phyloP scores from a whole-genome alignment of 176 grass and related monocot genomes.

The Sorghum bicolor region Sorghum_bicolor_NCBIv3 NC_012871.2:74295501-74296000 shows the following conservation, averaged over 20 bases:
- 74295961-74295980: slow-evolving; percentile 7
- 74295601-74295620: slow-evolving; percentile 99
- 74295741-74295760: slow-evolving; percentile 57
- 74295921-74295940: slow-evolving; percentile 34
- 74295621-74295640: slow-evolving; percentile 95
- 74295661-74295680: slow-evolving; percentile 99
- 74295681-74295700: slow-evolving; percentile 92
- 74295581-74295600: slow-evolving; percentile 82
- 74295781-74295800: slow-evolving; percentile 86
- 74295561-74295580: slow-evolving; percentile 90
- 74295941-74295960: slow-evolving; percentile 33
- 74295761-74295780: slow-evolving; percentile 80
- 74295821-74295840: slow-evolving; percentile 56
- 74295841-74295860: slow-evolving; percentile 41
- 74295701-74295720: slow-evolving; percentile 98
- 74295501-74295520: slow-evolving; percentile 74
- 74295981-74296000: slow-evolving; percentile 12
- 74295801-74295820: slow-evolving; percentile 78
- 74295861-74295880: slow-evolving; percentile 7
- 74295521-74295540: slow-evolving; percentile 97
- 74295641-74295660: slow-evolving; percentile 76
- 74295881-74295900: slow-evolving; percentile 21
- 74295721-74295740: slow-evolving; percentile 72
- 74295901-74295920: slow-evolving; percentile 47
- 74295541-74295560: slow-evolving; percentile 89